These are phyloP conservation scores for Metroxylon sagu DNA, from an alignment of 176 grass and related monocot species.

Conservation along the genomic window DNA sequence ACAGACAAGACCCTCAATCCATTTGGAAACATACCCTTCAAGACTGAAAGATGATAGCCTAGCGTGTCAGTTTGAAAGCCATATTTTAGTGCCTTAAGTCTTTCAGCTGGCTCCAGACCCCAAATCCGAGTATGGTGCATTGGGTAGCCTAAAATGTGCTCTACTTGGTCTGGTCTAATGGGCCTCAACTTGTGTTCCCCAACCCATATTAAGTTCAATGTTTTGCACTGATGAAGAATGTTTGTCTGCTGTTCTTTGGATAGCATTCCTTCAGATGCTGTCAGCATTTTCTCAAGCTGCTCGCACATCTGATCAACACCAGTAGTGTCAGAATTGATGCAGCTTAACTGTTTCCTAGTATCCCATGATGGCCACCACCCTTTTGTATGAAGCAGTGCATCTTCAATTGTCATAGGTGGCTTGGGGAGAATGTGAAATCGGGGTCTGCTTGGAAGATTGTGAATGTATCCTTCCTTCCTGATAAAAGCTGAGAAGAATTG, in stretches of 20 bases:
- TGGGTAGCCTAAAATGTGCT: constrained; percentile 67
- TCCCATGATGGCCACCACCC: constrained; percentile 74
- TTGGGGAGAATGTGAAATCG: constrained; percentile 30
- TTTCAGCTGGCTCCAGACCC: constrained; percentile 28
- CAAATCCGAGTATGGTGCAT: constrained; percentile 43
- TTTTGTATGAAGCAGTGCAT: constrained; percentile 40
- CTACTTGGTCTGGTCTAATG: constrained; percentile 49
- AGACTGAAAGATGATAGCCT: constrained; percentile 42
- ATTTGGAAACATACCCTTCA: constrained; percentile 47
- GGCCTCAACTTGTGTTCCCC: constrained; percentile 37
- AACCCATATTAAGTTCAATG: constrained; percentile 61
- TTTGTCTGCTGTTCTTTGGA: constrained; percentile 28
- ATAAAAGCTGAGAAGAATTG: constrained; percentile 55
- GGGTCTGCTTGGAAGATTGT: constrained; percentile 56
- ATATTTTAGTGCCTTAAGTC: constrained; percentile 39
- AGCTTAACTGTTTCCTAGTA: constrained; percentile 38
- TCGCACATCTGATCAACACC: constrained; percentile 26
- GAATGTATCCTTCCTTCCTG: constrained; percentile 73
- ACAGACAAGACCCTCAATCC: constrained; percentile 65
- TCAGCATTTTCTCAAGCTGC: constrained; percentile 36
- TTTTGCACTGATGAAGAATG: constrained; percentile 49
- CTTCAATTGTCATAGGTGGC: constrained; percentile 50
- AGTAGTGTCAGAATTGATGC: constrained; percentile 22
- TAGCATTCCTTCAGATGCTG: constrained; percentile 37
- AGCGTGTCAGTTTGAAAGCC: constrained; percentile 60